Base-by-base conservation (phyloP, 2,329 filamentous ascomycete genomes). In the Penicillium brasilianum region DNA sequence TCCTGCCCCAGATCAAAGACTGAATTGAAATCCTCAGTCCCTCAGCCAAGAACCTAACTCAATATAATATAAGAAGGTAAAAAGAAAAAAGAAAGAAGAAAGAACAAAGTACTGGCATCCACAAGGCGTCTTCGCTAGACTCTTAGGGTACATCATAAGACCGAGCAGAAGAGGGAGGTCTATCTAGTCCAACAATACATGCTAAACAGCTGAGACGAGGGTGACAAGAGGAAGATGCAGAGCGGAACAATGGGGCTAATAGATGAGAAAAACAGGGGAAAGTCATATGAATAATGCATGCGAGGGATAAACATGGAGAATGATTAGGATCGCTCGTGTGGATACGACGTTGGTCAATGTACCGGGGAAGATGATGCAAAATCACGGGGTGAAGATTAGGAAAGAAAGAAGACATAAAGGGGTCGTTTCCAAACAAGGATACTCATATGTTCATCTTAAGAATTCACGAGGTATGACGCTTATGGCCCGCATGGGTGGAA, bases 121-220 rank as follows among this genome's bases (percentile, higher is more conserved):
- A 55, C 28, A 41, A 58, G 34, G 36, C 32, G 25, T 62, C 57
- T 63, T 63, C 60, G 34, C 50, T 67, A 60, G 49, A 56, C 60
- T 72, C 63, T 72, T 72, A 71, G 66, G 68, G 65, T 74, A 73
- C 71, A 74, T 55, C 63, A 71, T 65, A 68, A 65, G 62, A 69
- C 65, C 50, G 57, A 61, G 57, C 30, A 25, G 32, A 39, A 28
- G 16, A 48, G 44, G 50, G 37, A 50, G 43, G 37, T 44, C 59
- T 50, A 55, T 61, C 60, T 63, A 60, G 57, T 59, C 46, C 50
- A 54, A 64, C 49, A 34, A 57, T 49, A 44, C 55, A 53, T 65
- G 55, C 61, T 61, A 57, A 56, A 54, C 59, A 55, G 25, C 25
- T 28, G 6, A 28, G 58, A 64, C 59, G 66, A 69, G 66, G 58